Evolutionary conservation across 2,329 filamentous ascomycete genomes (phyloP), one percentile per base, ranked within the genome.

Genomic region (Fusarium begoniae): DNA sequence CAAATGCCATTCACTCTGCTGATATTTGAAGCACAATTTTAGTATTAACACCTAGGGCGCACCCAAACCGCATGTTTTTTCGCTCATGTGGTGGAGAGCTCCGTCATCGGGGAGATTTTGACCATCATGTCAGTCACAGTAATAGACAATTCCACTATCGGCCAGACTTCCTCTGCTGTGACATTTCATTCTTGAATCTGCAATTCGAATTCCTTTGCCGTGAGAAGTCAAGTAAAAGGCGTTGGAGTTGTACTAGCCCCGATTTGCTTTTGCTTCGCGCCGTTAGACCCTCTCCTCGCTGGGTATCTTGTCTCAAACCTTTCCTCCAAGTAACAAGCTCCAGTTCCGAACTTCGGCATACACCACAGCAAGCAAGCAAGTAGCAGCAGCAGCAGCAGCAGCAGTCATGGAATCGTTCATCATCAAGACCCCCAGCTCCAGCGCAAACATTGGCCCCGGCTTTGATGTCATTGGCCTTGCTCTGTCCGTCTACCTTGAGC

Each of bases 401-500:
- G 74, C 79, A 79, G 76, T 69, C 78, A 87, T 87, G 85, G 88
- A 90, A 80, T 90, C 89, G 62, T 92, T 93, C 83, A 85, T 88
- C 77, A 93, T 95, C 87, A 90, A 89, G 84, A 94, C 94, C 71
- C 96, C 96, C 75, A 97, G 94, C 86, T 98, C 96, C 69, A 98
- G 95, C 71, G 96, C 96, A 85, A 98, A 98, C 87, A 98, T 98
- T 81, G 96, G 94, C 77, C 96, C 96, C 55, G 96, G 96, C 67
- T 99, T 98, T 87, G 96, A 99, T 87, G 96, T 98, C 79, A 98
- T 98, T 82, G 94, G 96, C 77, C 92, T 99, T 71, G 96, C 96
- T 14, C 89, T 99, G 76, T 97, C 95, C 75, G 91, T 98, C 83
- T 97, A 96, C 85, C 93, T 99, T 74, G 95, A 98, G 85, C 87